These are phyloP conservation scores for Mimosa bimucronata DNA, from an alignment of 306 rosid species.

Conservation along the genomic window DNA sequence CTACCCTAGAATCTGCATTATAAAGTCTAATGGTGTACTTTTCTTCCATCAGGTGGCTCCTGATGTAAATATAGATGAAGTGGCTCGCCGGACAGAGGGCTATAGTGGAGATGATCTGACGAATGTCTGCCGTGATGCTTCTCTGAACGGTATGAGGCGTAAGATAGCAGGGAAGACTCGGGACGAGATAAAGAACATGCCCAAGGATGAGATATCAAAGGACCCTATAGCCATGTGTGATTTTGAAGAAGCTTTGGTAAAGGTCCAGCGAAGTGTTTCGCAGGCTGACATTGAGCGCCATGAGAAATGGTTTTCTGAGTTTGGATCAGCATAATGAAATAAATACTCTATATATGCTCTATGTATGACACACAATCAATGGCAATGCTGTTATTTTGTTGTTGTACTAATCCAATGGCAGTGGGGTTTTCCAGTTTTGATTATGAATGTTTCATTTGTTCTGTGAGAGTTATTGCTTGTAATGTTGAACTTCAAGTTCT, in stretches of 20 bases:
- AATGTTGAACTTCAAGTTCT: not conserved
- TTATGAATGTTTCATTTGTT: slow-evolving; percentile 13
- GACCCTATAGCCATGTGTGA: slow-evolving; percentile 99
- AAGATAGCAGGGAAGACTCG: slow-evolving; percentile 99
- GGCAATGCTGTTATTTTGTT: no score
- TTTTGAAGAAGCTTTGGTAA: slow-evolving; percentile 89
- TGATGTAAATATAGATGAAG: slow-evolving; percentile 85
- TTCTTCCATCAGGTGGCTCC: slow-evolving; percentile 67
- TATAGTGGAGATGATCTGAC: slow-evolving; percentile 99
- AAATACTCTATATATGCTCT: no score
- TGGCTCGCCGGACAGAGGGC: slow-evolving; percentile 94
- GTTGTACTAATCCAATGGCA: slow-evolving; percentile 1
- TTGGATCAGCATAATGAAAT: slow-evolving; percentile 73
- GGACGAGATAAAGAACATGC: slow-evolving; percentile 94
- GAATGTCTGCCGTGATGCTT: slow-evolving; percentile 94
- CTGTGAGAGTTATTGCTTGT: slow-evolving; percentile 7
- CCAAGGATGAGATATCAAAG: slow-evolving; percentile 93
- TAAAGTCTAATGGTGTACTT: slow-evolving; percentile 4
- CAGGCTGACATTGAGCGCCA: slow-evolving; percentile 85
- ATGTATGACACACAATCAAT: no score
- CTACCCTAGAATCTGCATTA: not conserved
- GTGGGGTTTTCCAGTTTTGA: not conserved
- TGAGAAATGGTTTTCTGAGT: slow-evolving; percentile 94
- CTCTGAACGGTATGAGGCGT: slow-evolving; percentile 97
- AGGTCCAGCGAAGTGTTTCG: slow-evolving; percentile 96